Evolutionary conservation across 2,329 filamentous ascomycete genomes (phyloP).

Genomic region (Xylaria sp.): DNA sequence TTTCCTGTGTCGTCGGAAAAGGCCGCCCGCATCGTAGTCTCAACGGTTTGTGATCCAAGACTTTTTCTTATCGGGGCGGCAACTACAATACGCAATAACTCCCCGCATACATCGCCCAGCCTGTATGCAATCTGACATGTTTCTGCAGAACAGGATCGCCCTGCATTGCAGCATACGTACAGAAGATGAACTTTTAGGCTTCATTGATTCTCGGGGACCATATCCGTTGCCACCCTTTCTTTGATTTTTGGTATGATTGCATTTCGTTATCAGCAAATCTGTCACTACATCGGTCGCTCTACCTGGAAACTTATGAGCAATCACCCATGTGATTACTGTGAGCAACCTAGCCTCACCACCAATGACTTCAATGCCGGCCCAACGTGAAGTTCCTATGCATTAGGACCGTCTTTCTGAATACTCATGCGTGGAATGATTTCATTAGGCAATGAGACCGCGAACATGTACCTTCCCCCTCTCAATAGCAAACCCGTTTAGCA

Average conservation of each 20-base stretch:
- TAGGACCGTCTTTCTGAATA: background rate
- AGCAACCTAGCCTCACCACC: conserved; percentile 1
- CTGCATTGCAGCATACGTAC: conserved; percentile 23
- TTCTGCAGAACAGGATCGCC: conserved; percentile 20
- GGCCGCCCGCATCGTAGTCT: conserved; percentile 32
- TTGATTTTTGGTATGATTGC: conserved; percentile 14
- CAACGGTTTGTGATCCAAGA: conserved; percentile 27
- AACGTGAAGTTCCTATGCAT: background rate
- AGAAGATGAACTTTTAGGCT: conserved; percentile 20
- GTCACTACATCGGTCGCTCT: conserved; percentile 11
- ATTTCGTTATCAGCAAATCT: conserved; percentile 23
- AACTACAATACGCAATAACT: conserved; percentile 23
- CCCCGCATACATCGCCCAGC: conserved; percentile 24
- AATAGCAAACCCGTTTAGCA: background rate
- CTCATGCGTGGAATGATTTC: background rate
- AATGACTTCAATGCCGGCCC: background rate
- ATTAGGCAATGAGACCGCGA: background rate
- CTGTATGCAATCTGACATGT: conserved; percentile 20
- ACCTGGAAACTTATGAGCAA: conserved; percentile 13
- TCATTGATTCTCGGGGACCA: conserved; percentile 9
- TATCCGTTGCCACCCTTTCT: conserved; percentile 22
- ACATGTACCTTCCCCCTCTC: background rate
- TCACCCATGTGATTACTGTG: background rate
- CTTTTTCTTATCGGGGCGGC: conserved; percentile 23
- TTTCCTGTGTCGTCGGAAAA: conserved; percentile 35